Percentiles rank a stretch among this genome's conserved stretches.
phyloP scores from a whole-genome alignment of 2,329 filamentous ascomycete genomes.

The Akanthomyces lecanii region DNA sequence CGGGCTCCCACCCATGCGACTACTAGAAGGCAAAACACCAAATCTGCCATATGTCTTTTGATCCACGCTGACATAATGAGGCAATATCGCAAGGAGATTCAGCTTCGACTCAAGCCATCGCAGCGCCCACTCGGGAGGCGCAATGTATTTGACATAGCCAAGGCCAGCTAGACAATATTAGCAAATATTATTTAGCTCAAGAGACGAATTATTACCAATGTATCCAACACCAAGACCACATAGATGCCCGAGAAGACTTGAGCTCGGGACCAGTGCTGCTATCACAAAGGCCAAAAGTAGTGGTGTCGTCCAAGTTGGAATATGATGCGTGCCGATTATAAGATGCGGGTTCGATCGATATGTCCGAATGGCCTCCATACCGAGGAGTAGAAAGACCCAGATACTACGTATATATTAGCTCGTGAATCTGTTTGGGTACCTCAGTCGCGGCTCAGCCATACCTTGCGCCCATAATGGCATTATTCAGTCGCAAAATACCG shows the following conservation, averaged over 20 bases:
- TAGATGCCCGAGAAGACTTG: slow-evolving; percentile 81
- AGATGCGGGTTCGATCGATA: slow-evolving; percentile 78
- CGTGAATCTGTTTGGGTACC: neutral
- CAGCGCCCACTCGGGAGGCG: slow-evolving; percentile 82
- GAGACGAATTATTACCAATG: slow-evolving; percentile 57
- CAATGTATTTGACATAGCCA: slow-evolving; percentile 83
- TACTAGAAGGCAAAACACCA: slow-evolving; percentile 69
- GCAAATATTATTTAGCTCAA: neutral
- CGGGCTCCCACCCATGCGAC: slow-evolving; percentile 37
- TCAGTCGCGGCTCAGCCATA: slow-evolving; percentile 31
- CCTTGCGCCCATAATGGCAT: slow-evolving; percentile 77
- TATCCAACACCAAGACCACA: slow-evolving; percentile 84
- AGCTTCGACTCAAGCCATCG: slow-evolving; percentile 86
- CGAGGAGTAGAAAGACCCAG: slow-evolving; percentile 87
- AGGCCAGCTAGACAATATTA: slow-evolving; percentile 59
- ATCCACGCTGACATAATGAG: slow-evolving; percentile 90
- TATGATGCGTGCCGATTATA: slow-evolving; percentile 56
- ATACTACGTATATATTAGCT: slow-evolving; percentile 52
- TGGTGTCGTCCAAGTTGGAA: slow-evolving; percentile 90
- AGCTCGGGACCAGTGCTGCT: slow-evolving; percentile 71
- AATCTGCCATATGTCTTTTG: slow-evolving; percentile 95
- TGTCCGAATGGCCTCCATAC: slow-evolving; percentile 80
- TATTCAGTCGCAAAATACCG: slow-evolving; percentile 66
- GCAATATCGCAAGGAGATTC: slow-evolving; percentile 76
- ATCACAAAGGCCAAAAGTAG: slow-evolving; percentile 72